A percentile compares a stretch with the other conserved stretches of the same genome.
Conservation (phyloP, 1,139 yeast genomes). For the Meyerozyma carpophila region DNA sequence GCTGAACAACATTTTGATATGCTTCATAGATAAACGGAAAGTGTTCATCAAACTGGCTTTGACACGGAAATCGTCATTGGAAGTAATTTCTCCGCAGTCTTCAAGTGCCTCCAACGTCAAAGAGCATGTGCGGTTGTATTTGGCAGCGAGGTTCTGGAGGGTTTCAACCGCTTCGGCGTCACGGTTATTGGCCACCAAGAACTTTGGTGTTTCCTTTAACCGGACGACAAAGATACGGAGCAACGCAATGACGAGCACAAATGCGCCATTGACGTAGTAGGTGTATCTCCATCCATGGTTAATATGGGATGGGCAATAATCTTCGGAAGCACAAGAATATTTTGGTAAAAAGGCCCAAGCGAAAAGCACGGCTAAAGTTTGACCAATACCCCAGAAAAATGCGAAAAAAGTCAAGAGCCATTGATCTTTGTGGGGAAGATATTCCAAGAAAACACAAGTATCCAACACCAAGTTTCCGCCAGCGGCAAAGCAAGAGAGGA, state of each 20-base stretch:
- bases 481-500: conserved; percentile 41
- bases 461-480: conserved; percentile 63
- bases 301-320: conserved; percentile 36
- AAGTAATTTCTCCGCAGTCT: conserved; percentile 36
- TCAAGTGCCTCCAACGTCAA: conserved; percentile 41
- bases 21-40: conserved; percentile 15
- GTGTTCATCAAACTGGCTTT: conserved; percentile 7
- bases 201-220: conserved; percentile 55
- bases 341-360: conserved; percentile 55
- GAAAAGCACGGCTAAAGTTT: conserved; percentile 47
- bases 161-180: conserved; percentile 45
- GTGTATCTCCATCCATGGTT: conserved; percentile 62
- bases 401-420: conserved; percentile 55
- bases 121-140: conserved; percentile 36
- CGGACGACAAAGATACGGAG: conserved; percentile 41
- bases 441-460: conserved; percentile 56
- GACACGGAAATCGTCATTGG: conserved; percentile 11
- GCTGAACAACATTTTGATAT: conserved; percentile 31
- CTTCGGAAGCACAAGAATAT: conserved; percentile 36
- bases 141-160: conserved; percentile 33
- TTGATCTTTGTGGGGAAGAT: conserved; percentile 47
- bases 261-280: conserved; percentile 49
- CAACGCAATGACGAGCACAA: conserved; percentile 46
- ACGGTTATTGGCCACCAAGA: conserved; percentile 44
- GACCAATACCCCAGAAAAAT: conserved; percentile 61